A percentile compares a stretch with the other conserved stretches of the same genome.
phyloP scores from a whole-genome alignment of 2,329 filamentous ascomycete genomes.

The Fusarium pininemorale region DNA sequence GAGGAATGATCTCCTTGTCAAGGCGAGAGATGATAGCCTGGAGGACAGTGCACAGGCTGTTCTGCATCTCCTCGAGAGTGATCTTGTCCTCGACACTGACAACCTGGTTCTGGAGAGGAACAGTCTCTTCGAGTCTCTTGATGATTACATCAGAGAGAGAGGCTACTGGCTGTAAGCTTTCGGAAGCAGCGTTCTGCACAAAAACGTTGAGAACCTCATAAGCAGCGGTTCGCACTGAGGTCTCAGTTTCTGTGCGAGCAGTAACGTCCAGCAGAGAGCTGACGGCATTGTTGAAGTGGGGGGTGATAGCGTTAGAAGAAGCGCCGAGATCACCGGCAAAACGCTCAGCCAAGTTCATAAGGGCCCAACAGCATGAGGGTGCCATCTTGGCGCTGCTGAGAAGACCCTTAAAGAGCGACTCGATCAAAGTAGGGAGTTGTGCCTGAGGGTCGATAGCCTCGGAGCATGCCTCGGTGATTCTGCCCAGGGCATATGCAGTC shows the following conservation, averaged over 20 bases:
- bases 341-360: constrained; percentile 97
- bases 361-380: constrained; percentile 96
- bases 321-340: constrained; percentile 89
- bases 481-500: constrained; percentile 92
- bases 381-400: constrained; percentile 96
- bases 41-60: constrained; percentile 89
- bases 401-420: constrained; percentile 88
- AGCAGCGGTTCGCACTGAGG: constrained; percentile 89
- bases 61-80: constrained; percentile 97
- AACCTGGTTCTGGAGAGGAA: constrained; percentile 89
- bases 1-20: constrained; percentile 88
- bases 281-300: constrained; percentile 93
- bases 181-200: constrained; percentile 87
- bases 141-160: constrained; percentile 88
- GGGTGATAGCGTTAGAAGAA: constrained; percentile 81
- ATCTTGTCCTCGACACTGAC: constrained; percentile 97
- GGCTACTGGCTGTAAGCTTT: constrained; percentile 83
- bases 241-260: constrained; percentile 82
- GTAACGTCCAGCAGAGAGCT: constrained; percentile 86
- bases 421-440: constrained; percentile 86
- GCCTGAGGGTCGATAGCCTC: constrained; percentile 87
- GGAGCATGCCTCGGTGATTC: constrained; percentile 93
- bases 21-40: constrained; percentile 91
- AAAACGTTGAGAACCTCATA: constrained; percentile 98
- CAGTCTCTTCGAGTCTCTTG: constrained; percentile 88